Percentiles rank a stretch among this genome's conserved stretches.
These are phyloP conservation scores for Fusarium oxysporum DNA, from an alignment of 2,329 filamentous ascomycete genomes.

Conservation along the genomic window DNA sequence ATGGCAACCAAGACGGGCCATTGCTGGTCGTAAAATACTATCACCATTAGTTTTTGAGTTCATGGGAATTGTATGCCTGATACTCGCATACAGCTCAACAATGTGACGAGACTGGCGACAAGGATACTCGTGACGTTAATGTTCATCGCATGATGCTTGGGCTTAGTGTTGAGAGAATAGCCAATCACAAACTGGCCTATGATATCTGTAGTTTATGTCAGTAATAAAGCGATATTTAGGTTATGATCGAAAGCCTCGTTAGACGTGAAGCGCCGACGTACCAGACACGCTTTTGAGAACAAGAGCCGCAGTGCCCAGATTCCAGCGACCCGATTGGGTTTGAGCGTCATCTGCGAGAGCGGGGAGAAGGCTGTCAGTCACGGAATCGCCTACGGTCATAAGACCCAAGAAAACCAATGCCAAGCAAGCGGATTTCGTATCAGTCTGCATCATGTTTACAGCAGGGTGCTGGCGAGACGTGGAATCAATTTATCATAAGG, in stretches of 20 bases:
- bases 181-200: neutral
- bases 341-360: neutral
- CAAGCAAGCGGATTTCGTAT: neutral
- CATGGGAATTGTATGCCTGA: fast-evolving
- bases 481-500: too few species aligned
- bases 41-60: neutral
- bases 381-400: neutral
- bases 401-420: neutral
- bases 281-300: neutral
- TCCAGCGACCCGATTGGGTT: neutral
- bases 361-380: neutral
- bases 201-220: neutral
- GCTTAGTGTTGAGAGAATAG: neutral
- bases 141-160: neutral
- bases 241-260: too few species aligned
- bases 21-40: neutral
- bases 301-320: neutral
- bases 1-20: neutral
- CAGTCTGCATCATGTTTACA: neutral
- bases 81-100: neutral
- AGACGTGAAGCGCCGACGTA: neutral
- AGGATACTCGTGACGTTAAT: neutral
- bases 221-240: neutral
- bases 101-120: neutral
- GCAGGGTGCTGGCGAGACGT: neutral